Conservation (phyloP, 2,329 filamentous ascomycete genomes). For the Colletotrichum lupini region DNA sequence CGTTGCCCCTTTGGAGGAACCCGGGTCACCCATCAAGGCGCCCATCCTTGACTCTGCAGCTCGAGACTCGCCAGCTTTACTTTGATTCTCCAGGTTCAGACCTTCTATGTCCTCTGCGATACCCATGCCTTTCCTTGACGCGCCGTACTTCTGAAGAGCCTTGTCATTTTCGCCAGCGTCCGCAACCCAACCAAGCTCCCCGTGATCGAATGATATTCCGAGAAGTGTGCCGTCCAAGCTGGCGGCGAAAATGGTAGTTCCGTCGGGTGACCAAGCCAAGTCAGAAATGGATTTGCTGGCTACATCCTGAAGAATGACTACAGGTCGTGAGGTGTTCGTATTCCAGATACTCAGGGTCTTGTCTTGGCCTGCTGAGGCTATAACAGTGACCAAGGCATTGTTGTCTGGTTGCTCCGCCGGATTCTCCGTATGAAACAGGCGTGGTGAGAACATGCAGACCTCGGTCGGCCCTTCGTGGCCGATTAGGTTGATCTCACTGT, state of each 20-base stretch:
- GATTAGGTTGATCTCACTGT: constrained; percentile 96
- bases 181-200: constrained; percentile 90
- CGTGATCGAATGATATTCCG: constrained; percentile 82
- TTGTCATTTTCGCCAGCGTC: constrained; percentile 91
- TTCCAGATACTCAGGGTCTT: constrained; percentile 98
- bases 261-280: constrained; percentile 92
- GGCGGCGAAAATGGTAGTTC: constrained; percentile 84
- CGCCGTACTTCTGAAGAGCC: constrained; percentile 91
- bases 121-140: constrained; percentile 86
- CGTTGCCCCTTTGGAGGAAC: constrained; percentile 61
- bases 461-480: constrained; percentile 97
- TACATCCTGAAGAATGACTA: constrained; percentile 90
- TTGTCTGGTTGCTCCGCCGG: constrained; percentile 65
- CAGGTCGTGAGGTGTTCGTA: constrained; percentile 90
- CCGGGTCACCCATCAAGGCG: constrained; percentile 92
- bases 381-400: constrained; percentile 81
- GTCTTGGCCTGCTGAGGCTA: constrained; percentile 96
- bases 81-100: constrained; percentile 86
- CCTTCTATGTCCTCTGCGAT: constrained; percentile 94
- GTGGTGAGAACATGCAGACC: constrained; percentile 95
- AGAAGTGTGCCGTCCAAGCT: constrained; percentile 92
- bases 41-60: constrained; percentile 97
- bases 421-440: constrained; percentile 82
- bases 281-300: constrained; percentile 94
- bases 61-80: constrained; percentile 89